Base-by-base conservation (phyloP, 495 filamentous ascomycete genomes). In the Penicillium egyptiacum region DNA sequence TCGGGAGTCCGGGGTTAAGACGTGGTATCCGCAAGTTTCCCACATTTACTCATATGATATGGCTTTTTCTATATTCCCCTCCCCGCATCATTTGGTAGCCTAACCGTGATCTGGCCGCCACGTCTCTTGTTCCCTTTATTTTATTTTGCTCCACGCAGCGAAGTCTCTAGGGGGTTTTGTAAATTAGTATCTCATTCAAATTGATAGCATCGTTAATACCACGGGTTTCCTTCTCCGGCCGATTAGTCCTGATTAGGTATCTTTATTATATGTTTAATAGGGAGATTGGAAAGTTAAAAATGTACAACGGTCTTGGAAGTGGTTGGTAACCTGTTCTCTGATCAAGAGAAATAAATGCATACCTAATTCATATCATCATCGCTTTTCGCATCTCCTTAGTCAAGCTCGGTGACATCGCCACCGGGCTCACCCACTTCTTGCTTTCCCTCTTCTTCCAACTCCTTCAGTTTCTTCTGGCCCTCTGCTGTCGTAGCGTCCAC, bases 401-500 rank as follows among this genome's bases (percentile, higher is more conserved):
- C 76, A 57, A 79, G 55, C 39, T 79, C 74, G 19, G 70, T 70
- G 30, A 77, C 61, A 47, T 72, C 72, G 19, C 70, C 76, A 17
- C 66, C 75, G 9, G 75, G 75, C 53, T 77, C 73, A 30, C 76
- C 75, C 17, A 73, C 55, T 12, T 75, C 69, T 37, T 75, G 62
- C 57, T 65, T 78, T 57, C 61, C 68, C 46, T 84, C 82, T 52
- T 86, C 79, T 72, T 96, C 90, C 46, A 98, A 79, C 70, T 89
- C 82, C 72, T 88, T 85, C 43, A 96, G 74, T 70, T 86, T 82
- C 70, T 86, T 81, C 72, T 84, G 79, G 9, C 94, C 94, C 67
- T 96, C 92, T 59, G 93, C 90, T 0, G 94, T 98, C 22, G 93
- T 98, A 7, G 90, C 90, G 76, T 98, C 94, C 63, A 98, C 93